Conservation (phyloP, 495 filamentous ascomycete species). For the Niebla homalea region DNA sequence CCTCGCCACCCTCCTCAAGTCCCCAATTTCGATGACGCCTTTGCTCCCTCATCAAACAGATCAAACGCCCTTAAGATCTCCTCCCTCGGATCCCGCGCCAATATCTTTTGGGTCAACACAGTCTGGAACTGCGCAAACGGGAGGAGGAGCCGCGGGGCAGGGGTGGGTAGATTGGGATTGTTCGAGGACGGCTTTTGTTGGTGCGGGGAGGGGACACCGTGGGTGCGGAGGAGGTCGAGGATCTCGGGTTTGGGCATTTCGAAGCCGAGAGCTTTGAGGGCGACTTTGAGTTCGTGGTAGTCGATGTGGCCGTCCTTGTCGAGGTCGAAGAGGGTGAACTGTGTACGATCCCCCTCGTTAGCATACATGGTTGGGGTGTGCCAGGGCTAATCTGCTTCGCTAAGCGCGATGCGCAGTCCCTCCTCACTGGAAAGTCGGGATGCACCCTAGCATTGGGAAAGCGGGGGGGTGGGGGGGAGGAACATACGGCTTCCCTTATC, state of each 20-base stretch:
- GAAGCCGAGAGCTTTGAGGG: slow-evolving; percentile 92
- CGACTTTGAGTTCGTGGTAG: slow-evolving; percentile 96
- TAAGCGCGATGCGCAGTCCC: neutral
- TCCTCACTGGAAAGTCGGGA: neutral
- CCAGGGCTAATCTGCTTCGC: neutral
- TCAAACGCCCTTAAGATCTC: slow-evolving; percentile 87
- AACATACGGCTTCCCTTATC: slow-evolving; percentile 75
- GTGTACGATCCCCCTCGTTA: too few relatives aligned
- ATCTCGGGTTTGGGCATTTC: slow-evolving; percentile 75
- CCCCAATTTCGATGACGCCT: slow-evolving; percentile 73
- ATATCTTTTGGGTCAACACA: slow-evolving; percentile 67
- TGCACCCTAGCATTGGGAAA: neutral
- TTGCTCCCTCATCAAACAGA: slow-evolving; percentile 71
- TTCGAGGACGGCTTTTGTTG: slow-evolving; percentile 7
- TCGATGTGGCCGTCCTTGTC: slow-evolving; percentile 90
- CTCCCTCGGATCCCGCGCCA: slow-evolving; percentile 70
- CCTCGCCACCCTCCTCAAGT: slow-evolving; percentile 73
- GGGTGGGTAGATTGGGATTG: slow-evolving; percentile 21
- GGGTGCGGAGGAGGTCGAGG: slow-evolving; percentile 55
- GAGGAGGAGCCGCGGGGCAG: slow-evolving; percentile 43
- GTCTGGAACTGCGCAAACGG: slow-evolving; percentile 61
- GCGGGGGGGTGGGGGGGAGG: neutral
- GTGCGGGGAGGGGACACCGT: slow-evolving; percentile 45
- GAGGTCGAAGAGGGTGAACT: slow-evolving; percentile 96
- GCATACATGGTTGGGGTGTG: neutral